phyloP scores from a whole-genome alignment of 192 early-diverging fungal species.

The Coemansia brasiliensis region DNA sequence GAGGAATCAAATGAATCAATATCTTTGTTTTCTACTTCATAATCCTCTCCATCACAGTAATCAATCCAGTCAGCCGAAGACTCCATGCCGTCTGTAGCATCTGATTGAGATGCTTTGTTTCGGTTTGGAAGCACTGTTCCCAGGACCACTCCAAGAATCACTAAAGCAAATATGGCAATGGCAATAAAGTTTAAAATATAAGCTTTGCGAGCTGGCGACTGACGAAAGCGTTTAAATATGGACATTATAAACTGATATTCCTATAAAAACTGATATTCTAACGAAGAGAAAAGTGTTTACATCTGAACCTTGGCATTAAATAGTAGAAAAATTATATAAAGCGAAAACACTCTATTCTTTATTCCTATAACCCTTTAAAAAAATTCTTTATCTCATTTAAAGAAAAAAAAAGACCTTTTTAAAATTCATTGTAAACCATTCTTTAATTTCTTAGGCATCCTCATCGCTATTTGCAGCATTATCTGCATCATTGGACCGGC shows the following conservation, averaged over 20 bases:
- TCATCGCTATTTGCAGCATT: conserved; percentile 5
- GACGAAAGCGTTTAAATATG: not conserved
- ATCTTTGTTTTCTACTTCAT: too few species aligned
- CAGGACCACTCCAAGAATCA: conserved; percentile 3
- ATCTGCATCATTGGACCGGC: not conserved
- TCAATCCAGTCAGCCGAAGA: too few species aligned
- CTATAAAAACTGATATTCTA: not conserved
- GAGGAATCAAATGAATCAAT: too few species aligned
- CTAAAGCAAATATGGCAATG: not conserved
- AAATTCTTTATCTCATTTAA: not conserved
- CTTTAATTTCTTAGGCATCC: too few species aligned
- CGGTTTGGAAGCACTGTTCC: conserved; percentile 4
- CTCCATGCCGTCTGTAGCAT: too few species aligned
- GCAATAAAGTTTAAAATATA: not conserved
- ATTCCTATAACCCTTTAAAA: too few species aligned
- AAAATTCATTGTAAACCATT: not conserved
- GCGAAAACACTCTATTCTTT: too few species aligned
- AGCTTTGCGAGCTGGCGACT: not conserved
- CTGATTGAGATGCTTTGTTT: not conserved
- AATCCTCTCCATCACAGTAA: too few species aligned
- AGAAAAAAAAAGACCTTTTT: not conserved
- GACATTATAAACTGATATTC: not conserved
- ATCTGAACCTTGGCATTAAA: too few species aligned
- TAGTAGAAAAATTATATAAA: too few species aligned
- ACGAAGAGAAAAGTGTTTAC: too few species aligned